phyloP scores from a whole-genome alignment of 2,329 filamentous ascomycete genomes.

The Sarocladium kiliense region DNA sequence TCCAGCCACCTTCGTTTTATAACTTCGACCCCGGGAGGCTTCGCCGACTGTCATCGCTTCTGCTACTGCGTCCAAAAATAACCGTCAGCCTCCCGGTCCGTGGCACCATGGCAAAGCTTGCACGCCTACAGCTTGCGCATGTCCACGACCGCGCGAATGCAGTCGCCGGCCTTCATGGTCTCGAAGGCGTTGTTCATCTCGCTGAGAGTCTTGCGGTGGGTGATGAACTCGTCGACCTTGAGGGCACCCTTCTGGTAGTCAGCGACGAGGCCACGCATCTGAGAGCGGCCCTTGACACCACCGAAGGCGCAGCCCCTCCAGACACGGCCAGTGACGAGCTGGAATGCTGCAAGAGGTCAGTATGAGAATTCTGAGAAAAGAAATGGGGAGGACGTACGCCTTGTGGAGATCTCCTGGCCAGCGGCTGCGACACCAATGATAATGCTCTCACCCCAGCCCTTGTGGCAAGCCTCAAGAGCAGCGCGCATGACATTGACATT shows the following conservation, averaged over 20 bases:
- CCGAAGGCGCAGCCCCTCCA: conserved; percentile 99
- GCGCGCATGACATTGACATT: conserved; percentile 95
- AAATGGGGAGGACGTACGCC: conserved; percentile 59
- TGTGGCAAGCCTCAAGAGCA: conserved; percentile 96
- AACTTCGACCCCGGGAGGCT: conserved; percentile 4
- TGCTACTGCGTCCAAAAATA: conserved; percentile 1
- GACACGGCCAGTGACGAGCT: conserved; percentile 93
- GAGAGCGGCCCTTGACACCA: conserved; percentile 93
- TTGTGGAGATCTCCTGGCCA: conserved; percentile 89
- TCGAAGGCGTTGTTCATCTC: conserved; percentile 89
- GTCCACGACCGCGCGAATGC: conserved; percentile 88
- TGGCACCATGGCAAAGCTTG: not conserved
- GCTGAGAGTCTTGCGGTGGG: conserved; percentile 76
- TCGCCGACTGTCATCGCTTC: not conserved
- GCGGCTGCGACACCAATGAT: conserved; percentile 96
- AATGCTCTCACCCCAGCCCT: conserved; percentile 98
- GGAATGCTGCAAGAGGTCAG: conserved; percentile 66
- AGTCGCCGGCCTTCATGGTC: conserved; percentile 93
- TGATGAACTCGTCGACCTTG: conserved; percentile 99
- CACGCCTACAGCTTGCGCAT: conserved; percentile 38
- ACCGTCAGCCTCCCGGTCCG: conserved; percentile 6
- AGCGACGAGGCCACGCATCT: conserved; percentile 78
- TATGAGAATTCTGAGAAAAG: not conserved
- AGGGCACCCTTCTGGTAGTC: conserved; percentile 87
- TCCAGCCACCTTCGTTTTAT: not conserved